Evolutionary conservation across 305 asterid genomes (phyloP).

Genomic region (Solanum aculeatissimum): DNA sequence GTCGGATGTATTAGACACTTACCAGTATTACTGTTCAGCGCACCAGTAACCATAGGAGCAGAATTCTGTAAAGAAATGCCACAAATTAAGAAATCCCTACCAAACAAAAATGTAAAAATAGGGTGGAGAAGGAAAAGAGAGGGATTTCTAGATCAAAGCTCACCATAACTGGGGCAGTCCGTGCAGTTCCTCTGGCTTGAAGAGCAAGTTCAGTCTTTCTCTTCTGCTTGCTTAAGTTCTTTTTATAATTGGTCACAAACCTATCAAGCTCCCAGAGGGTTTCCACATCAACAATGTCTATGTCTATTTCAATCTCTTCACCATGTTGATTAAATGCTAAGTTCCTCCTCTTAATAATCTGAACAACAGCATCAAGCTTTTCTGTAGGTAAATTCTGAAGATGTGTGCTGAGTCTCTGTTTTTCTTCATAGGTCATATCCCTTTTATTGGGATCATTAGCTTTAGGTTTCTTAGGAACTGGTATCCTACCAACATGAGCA

Average conservation of each 20-base stretch:
- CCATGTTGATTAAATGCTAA: slow-evolving; percentile 1
- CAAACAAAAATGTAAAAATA: background rate
- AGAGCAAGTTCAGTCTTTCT: slow-evolving; percentile 39
- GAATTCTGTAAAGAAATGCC: background rate
- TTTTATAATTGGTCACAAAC: slow-evolving; percentile 16
- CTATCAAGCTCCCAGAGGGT: slow-evolving; percentile 19
- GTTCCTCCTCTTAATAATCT: slow-evolving; percentile 14
- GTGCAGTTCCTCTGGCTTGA: slow-evolving; percentile 24
- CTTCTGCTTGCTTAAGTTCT: slow-evolving; percentile 10
- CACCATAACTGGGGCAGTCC: slow-evolving; percentile 22
- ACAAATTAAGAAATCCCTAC: background rate
- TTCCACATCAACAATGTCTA: slow-evolving; percentile 9
- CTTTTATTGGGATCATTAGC: slow-evolving; percentile 15
- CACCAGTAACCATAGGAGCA: slow-evolving; percentile 1
- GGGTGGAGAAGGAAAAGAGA: background rate
- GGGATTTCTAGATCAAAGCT: background rate
- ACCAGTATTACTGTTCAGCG: background rate
- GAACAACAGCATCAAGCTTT: slow-evolving; percentile 11
- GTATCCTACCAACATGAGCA: background rate
- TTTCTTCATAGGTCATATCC: slow-evolving; percentile 16
- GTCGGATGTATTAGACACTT: background rate
- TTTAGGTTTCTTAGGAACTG: slow-evolving; percentile 23
- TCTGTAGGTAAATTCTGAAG: slow-evolving; percentile 14
- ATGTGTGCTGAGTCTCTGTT: slow-evolving; percentile 7
- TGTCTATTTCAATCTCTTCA: slow-evolving; percentile 20